A percentile compares a stretch with the other conserved stretches of the same genome.
Evolutionary conservation across 1,139 yeast genomes (phyloP).

Genomic region (Candida albicans): DNA sequence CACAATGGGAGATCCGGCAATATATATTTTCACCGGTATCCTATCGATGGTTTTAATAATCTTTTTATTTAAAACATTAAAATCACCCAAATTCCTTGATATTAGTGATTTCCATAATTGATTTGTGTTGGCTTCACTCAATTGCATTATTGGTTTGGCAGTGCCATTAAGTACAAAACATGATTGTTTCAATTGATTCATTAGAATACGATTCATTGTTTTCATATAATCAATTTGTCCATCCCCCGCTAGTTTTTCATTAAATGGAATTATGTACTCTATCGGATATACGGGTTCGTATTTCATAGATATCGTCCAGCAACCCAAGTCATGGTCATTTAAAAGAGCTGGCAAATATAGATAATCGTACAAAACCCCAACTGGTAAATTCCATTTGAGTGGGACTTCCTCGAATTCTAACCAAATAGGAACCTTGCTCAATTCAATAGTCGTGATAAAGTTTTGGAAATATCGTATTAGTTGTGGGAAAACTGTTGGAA

Average conservation of each 20-base stretch:
- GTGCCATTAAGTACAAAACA: slow-evolving; percentile 71
- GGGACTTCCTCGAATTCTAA: slow-evolving; percentile 65
- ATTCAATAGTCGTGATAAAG: slow-evolving; percentile 18
- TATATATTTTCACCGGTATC: slow-evolving; percentile 62
- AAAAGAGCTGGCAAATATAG: slow-evolving; percentile 25
- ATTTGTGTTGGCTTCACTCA: slow-evolving; percentile 61
- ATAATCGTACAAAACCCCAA: slow-evolving; percentile 68
- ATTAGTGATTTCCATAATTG: slow-evolving; percentile 56
- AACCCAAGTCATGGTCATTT: slow-evolving; percentile 3
- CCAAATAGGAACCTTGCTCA: slow-evolving; percentile 53
- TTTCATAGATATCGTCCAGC: slow-evolving; percentile 54
- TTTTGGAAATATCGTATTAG: slow-evolving; percentile 44
- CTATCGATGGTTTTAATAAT: slow-evolving; percentile 37
- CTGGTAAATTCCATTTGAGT: slow-evolving; percentile 75
- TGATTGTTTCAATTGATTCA: slow-evolving; percentile 79
- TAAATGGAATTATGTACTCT: slow-evolving; percentile 52
- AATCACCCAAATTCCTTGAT: slow-evolving; percentile 29
- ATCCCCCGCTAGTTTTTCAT: slow-evolving; percentile 5
- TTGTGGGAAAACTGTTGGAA: slow-evolving; percentile 48
- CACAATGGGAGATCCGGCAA: slow-evolving; percentile 46
- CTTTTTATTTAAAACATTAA: slow-evolving; percentile 22
- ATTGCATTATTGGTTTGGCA: slow-evolving; percentile 71
- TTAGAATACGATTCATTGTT: slow-evolving; percentile 53
- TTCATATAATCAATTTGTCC: slow-evolving; percentile 23
- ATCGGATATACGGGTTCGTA: slow-evolving; percentile 44